These are phyloP conservation scores for Epichloe brachyelytri DNA, from an alignment of 2,329 filamentous ascomycete genomes.

Conservation along the genomic window DNA sequence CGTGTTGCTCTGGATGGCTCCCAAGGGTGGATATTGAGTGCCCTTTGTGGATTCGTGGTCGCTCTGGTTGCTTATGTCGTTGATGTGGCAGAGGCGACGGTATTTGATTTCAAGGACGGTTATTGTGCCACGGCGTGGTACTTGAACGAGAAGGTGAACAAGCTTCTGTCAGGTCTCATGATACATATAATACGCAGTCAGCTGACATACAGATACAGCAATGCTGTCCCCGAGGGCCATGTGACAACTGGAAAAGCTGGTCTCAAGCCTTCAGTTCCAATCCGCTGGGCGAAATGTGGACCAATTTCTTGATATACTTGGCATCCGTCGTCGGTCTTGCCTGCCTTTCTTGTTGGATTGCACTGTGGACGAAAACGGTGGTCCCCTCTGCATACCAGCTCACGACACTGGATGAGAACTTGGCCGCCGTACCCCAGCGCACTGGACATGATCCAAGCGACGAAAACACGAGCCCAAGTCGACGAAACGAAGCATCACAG, in stretches of 20 bases:
- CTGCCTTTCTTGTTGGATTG: constrained; percentile 61
- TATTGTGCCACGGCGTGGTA: constrained; percentile 67
- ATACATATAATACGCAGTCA: neutral
- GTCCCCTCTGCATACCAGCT: constrained; percentile 81
- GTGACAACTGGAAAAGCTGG: constrained; percentile 45
- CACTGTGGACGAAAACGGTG: constrained; percentile 82
- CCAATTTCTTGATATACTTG: constrained; percentile 70
- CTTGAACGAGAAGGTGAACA: constrained; percentile 49
- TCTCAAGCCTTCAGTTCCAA: constrained; percentile 33
- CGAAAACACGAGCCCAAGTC: constrained; percentile 31
- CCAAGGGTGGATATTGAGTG: constrained; percentile 90
- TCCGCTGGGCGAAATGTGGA: constrained; percentile 40
- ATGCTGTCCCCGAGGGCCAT: constrained; percentile 42
- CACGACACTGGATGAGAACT: constrained; percentile 82
- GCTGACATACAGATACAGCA: constrained; percentile 19
- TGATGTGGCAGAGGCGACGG: constrained; percentile 69
- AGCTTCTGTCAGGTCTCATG: neutral
- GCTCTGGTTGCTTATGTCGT: constrained; percentile 80
- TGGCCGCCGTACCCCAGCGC: constrained; percentile 47
- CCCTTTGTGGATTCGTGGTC: constrained; percentile 74
- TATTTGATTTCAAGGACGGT: constrained; percentile 87
- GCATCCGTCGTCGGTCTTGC: constrained; percentile 58
- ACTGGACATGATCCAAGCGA: constrained; percentile 28
- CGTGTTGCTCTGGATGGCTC: constrained; percentile 68
- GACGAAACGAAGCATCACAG: constrained; percentile 23